Evolutionary conservation across 129 eudicot species (phyloP), one percentile per base, ranked within the genome.

Genomic region (Sambucus nigra): DNA sequence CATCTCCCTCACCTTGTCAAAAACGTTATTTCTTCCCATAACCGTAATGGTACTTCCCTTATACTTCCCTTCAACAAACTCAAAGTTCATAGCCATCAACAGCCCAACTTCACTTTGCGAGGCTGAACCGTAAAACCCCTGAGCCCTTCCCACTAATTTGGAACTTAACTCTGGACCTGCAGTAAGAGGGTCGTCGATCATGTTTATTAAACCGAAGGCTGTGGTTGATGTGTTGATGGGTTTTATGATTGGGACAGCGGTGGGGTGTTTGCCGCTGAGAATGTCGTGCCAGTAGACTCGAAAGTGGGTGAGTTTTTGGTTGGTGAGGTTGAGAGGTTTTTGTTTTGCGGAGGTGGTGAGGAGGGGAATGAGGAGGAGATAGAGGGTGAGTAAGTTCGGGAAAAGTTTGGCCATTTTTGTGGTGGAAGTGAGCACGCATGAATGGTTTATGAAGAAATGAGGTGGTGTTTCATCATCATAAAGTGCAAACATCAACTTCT

Each of bases 181-280:
- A 0, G 86, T 79, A 9, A 78, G 25, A 0, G 77, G 77, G 46
- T 73, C 55, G 26, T 78, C 85, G 22, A 78, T 69, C 85, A 78
- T 73, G 64, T 39, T 61, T 6, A 66, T 47, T 2, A 20, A 2
- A 6, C 82, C 82, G 32, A 76, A 76, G 1, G 42, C 58, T 0
- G 52, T 39, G 24, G 73, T 0, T 10, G 73, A 31, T 4, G 13
- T 22, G 25, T 58, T 57, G 61, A 17, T 39, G 1, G 73, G 25
- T 0, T 53, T 18, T 2, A 60, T 58, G 23, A 60, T 56, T 12
- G 38, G 21, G 16, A 75, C 17, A 45, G 77, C 29, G 17, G 82
- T 70, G 15, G 71, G 77, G 67, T 55, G 55, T 0, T 53, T 7
- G 1, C 73, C 70, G 67, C 61, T 69, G 4, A 40, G 48, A 12